Conservation (phyloP, 2,329 filamentous ascomycete species). For the Microthyrium microscopicum region DNA sequence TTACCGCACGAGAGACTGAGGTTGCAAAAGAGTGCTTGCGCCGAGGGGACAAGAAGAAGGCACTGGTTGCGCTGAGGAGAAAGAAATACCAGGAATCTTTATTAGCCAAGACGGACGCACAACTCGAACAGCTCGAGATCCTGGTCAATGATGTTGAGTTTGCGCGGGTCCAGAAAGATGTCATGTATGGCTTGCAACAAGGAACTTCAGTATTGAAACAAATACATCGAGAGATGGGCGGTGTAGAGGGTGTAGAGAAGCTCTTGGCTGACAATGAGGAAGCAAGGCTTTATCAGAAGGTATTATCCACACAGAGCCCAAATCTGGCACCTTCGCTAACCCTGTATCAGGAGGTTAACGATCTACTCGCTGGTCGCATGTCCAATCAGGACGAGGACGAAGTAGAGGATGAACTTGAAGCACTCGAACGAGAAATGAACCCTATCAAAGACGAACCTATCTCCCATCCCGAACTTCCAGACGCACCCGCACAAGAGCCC, state of each 20-base stretch:
- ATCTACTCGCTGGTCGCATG: slow-evolving; percentile 76
- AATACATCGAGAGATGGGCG: slow-evolving; percentile 92
- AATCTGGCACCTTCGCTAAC: too few relatives aligned
- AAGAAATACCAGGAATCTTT: slow-evolving; percentile 96
- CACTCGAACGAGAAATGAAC: slow-evolving; percentile 50
- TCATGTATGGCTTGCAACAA: slow-evolving; percentile 81
- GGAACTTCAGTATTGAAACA: slow-evolving; percentile 77
- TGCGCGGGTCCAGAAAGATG: slow-evolving; percentile 89
- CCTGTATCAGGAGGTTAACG: slow-evolving; percentile 82
- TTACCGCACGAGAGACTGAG: slow-evolving; percentile 75
- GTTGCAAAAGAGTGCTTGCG: slow-evolving; percentile 72
- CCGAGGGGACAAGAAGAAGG: slow-evolving; percentile 61
- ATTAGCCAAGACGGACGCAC: slow-evolving; percentile 73
- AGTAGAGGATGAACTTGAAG: slow-evolving; percentile 86
- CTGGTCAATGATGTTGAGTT: slow-evolving; percentile 86
- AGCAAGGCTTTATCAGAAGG: slow-evolving; percentile 78
- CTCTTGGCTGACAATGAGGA: slow-evolving; percentile 86
- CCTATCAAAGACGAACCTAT: slow-evolving; percentile 14
- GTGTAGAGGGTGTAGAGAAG: slow-evolving; percentile 84
- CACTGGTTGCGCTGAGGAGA: slow-evolving; percentile 72
- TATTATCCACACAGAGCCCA: too few relatives aligned
- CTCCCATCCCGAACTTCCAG: slow-evolving; percentile 17
- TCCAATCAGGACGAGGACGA: slow-evolving; percentile 94
- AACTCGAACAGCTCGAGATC: slow-evolving; percentile 85
- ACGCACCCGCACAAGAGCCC: slow-evolving; percentile 20